Base-by-base conservation (phyloP, 2,329 filamentous ascomycete genomes). In the Hypoxylon sp. region DNA sequence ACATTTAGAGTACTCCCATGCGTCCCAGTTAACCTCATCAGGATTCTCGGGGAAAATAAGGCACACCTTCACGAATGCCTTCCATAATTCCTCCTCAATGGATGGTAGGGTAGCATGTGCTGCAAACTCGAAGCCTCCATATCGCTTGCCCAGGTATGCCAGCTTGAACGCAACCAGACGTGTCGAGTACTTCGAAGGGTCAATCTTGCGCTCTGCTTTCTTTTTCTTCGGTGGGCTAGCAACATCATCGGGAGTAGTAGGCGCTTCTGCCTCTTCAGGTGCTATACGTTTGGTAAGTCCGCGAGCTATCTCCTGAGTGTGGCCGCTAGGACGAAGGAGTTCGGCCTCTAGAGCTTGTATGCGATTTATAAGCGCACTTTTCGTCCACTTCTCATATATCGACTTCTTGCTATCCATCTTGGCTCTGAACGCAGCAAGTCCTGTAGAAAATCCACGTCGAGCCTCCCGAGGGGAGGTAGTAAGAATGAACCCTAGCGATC, bases 61-160 rank as follows among this genome's bases (percentile, higher is more conserved):
- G 58, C 92, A 88, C 4, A 92, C 89, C 80, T 92, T 95, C 62
- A 91, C 89, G 72, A 99, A 82, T 0, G 94, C 96, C 81, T 94
- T 94, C 93, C 94, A 99, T 53, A 99, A 79, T 80, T 94, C 92
- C 81, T 97, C 94, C 80, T 99, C 96, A 69, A 99, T 92, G 0
- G 94, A 94, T 4, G 95, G 90, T 69, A 93, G 79, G 3, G 88
- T 82, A 67, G 92, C 91, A 72, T 89, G 89, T 66, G 87, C 86
- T 76, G 95, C 91, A 80, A 95, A 93, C 83, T 99, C 96, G 79
- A 94, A 97, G 0, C 96, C 96, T 80, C 96, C 95, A 80, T 98
- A 99, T 61, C 89, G 88, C 78, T 93, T 92, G 51, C 96, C 96
- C 37, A 98, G 83, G 79, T 99, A 99, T 42, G 96, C 94, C 70